Evolutionary conservation across 2,329 filamentous ascomycete genomes (phyloP).

Genomic region (Verticillium nonalfalfae): DNA sequence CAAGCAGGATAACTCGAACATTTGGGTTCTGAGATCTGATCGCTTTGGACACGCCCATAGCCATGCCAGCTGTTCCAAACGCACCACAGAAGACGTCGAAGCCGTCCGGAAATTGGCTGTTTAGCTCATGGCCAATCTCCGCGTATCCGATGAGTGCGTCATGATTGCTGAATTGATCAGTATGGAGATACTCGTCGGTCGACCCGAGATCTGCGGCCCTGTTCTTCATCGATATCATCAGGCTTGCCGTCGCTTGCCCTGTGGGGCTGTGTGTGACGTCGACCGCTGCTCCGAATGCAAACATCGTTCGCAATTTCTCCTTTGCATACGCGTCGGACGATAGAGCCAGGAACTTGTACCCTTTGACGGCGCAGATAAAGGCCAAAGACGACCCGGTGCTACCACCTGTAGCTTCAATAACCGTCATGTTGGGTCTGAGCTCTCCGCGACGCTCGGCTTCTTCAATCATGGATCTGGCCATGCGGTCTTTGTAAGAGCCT

Average conservation of each 20-base stretch:
- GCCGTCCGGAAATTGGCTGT: background rate
- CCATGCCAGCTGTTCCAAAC: slow-evolving; percentile 7
- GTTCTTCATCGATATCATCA: no score
- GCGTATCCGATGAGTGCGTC: no score
- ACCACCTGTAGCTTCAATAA: slow-evolving; percentile 9
- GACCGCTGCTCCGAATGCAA: no score
- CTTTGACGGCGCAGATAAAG: slow-evolving; percentile 14
- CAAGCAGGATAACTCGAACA: no score
- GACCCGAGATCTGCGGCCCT: no score
- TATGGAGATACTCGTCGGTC: no score
- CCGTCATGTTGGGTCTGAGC: slow-evolving; percentile 2
- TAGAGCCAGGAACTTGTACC: slow-evolving; percentile 13
- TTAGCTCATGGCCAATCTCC: no score
- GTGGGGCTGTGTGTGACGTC: no score
- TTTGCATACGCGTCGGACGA: slow-evolving; percentile 1
- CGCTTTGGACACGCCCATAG: slow-evolving; percentile 5
- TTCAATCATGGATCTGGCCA: slow-evolving; percentile 6
- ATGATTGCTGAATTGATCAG: no score
- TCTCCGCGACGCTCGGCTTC: slow-evolving; percentile 3
- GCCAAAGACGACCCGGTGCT: slow-evolving; percentile 9
- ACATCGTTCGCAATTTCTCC: slow-evolving; percentile 8
- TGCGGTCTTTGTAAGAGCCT: slow-evolving; percentile 8
- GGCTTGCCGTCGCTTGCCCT: no score
- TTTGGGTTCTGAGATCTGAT: background rate
- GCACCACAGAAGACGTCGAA: slow-evolving; percentile 10